Base-by-base conservation (phyloP, 2,329 filamentous ascomycete species). In the Sphaerulina musiva region DNA sequence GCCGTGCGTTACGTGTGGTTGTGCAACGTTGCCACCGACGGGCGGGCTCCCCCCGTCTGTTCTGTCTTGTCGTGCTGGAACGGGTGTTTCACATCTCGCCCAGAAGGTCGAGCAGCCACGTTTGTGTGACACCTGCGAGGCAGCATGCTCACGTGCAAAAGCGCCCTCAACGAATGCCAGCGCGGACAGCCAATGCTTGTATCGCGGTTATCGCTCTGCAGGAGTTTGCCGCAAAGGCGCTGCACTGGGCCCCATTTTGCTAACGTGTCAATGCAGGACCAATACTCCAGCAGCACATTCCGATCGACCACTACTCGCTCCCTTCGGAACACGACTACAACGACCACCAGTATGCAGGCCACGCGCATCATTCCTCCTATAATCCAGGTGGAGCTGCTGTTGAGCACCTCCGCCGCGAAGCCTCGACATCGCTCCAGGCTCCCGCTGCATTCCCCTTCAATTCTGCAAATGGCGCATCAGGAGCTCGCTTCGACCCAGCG, bases 341-440 rank as follows among this genome's bases (percentile, higher is more conserved):
- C 64, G 72, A 17, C 14, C 14, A 75, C 55, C 70, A 73, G 51
- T 73, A 74, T 64, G 65, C 68, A 55, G 63, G 67, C 59, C 72
- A 76, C 72, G 71, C 43, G 69, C 73, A 36, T 36, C 34, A 74
- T 68, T 68, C 64, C 59, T 65, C 67, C 57, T 76, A 72, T 68
- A 67, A 71, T 62, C 64, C 64, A 66, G 65, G 66, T 58, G 62
- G 59, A 52, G 14, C 14, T 17, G 69, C 72, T 62, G 73, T 77
- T 63, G 77, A 79, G 63, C 72, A 72, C 59, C 70, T 73, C 66
- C 74, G 77, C 64, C 77, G 77, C 70, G 76, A 79, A 68, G 73
- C 72, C 63, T 66, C 70, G 56, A 69, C 79, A 64, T 70, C 71
- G 61, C 73, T 77, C 63, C 72, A 74, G 65, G 64, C 73, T 53